A percentile compares a stretch with the other conserved stretches of the same genome.
Conservation (phyloP, 2,329 filamentous ascomycete genomes). For the Macrophomina pseudophaseolina region DNA sequence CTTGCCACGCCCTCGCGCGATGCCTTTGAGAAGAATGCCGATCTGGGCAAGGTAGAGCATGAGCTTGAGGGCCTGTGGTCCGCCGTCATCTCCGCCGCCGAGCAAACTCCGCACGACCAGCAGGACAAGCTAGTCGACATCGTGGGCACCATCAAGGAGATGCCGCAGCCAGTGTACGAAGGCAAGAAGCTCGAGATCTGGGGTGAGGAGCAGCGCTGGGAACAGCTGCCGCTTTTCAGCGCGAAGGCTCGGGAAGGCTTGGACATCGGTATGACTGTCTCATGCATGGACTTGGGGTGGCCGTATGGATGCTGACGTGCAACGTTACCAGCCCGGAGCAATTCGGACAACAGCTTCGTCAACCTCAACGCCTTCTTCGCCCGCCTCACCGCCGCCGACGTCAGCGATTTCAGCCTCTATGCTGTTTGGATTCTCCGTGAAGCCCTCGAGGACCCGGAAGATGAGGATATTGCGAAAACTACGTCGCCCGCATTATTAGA, state of each 20-base stretch:
- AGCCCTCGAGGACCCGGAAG: conserved; percentile 22
- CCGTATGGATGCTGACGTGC: background rate
- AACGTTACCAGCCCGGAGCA: background rate
- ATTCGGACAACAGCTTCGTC: conserved; percentile 6
- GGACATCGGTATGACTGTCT: conserved; percentile 7
- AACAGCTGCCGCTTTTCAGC: conserved; percentile 22
- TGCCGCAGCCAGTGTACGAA: conserved; percentile 13
- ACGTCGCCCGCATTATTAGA: background rate
- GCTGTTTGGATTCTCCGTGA: conserved; percentile 27
- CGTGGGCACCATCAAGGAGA: conserved; percentile 6
- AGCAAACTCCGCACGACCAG: conserved; percentile 13
- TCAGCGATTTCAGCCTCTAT: conserved; percentile 24
- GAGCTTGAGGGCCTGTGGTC: conserved; percentile 14
- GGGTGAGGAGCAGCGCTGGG: conserved; percentile 18
- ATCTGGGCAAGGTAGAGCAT: conserved; percentile 19
- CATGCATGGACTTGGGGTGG: background rate
- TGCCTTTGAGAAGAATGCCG: conserved; percentile 14
- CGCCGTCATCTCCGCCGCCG: conserved; percentile 11
- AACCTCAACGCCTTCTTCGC: conserved; percentile 27
- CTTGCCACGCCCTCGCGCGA: conserved; percentile 13
- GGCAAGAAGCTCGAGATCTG: conserved; percentile 16
- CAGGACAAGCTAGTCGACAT: conserved; percentile 20
- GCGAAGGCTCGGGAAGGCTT: conserved; percentile 13
- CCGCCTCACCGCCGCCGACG: conserved; percentile 16
- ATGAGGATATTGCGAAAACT: background rate